Base-by-base conservation (phyloP, 345 rosid genomes). In the Rhizophora mangle region DNA sequence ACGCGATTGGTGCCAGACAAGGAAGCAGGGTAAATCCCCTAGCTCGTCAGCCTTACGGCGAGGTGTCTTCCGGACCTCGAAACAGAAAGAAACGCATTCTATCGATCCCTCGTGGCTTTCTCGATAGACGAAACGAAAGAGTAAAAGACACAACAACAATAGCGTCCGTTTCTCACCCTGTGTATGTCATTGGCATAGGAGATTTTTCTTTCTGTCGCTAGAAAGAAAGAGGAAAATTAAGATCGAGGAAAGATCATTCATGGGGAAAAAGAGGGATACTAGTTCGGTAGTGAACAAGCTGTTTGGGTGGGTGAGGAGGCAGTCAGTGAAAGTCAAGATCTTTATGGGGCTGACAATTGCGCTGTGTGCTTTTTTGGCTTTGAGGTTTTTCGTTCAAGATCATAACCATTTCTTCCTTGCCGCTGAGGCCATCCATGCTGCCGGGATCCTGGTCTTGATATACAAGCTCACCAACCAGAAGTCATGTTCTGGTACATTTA, bases 401-500 rank as follows among this genome's bases (percentile, higher is more conserved):
- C 64, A 60, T 26, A 71, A 78, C 22, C 81, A 88, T 69, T 86
- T 90, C 67, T 90, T 85, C 29, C 8, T 88, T 62, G 90, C 83
- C 11, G 80, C 96, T 20, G 92, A 90, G 74, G 60, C 85, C 27
- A 71, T 85, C 76, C 96, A 90, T 68, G 85, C 81, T 54, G 79
- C 78, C 59, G 96, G 93, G 58, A 85, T 90, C 76, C 15, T 82
- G 3, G 85, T 83, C 75, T 79, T 90, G 78, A 81, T 82, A 68
- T 86, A 84, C 75, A 90, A 88, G 78, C 96, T 90, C 72, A 77
- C 77, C 21, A 82, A 81, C 60, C 83, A 84, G 74, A 88, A 80
- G 65, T 82, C 83, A 26, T 86, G 93, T 59, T 84, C 96, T 19
- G 96, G 93, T 90, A 79, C 16, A 11, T 43, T 43, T 43, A 11